Evolutionary conservation across 2,329 filamentous ascomycete genomes (phyloP), one percentile per base, ranked within the genome.

Genomic region (Fusarium avenaceum): DNA sequence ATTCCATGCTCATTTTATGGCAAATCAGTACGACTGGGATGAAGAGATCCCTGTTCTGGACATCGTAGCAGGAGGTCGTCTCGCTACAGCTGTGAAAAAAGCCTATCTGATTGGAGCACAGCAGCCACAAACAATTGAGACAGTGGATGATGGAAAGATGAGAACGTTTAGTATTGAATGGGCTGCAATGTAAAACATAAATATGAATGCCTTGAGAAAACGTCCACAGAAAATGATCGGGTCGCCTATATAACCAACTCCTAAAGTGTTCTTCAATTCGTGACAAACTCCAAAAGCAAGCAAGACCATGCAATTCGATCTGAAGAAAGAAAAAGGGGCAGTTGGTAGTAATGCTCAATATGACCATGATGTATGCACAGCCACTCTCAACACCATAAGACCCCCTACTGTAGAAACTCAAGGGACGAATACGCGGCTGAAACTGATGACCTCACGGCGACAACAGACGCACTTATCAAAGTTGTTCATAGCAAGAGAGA

Each of bases 391-490:
- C 22, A 32, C 19, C 14, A 17, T 19, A 5, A 10, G 26, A 20
- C 17, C 17, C 20, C 38, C 28, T 26, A 7, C 20, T 28, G 11
- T 17, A 44, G 35, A 32, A 10, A 15, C 20, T 61, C 60, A 75
- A 19, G 96, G 96, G 40, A 98, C 94, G 83, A 92, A 99, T 63
- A 99, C 89, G 72, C 93, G 88, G 70, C 93, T 94, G 79, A 97
- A 98, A 55, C 94, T 96, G 56, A 89, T 88, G 30, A 98, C 93
- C 72, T 96, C 92, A 57, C 93, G 88, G 50, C 96, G 87, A 78
- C 96, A 98, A 74, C 95, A 98, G 39, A 98, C 94, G 76, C 96
- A 99, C 76, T 93, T 96, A 68, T 94, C 93, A 77, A 97, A 98
- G 77, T 98, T 98, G 77, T 97, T 96, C 89, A 97, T 94, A 5